Percentiles rank a stretch among this genome's conserved stretches.
phyloP scores from a whole-genome alignment of 164 flowering plant species.

The Vitis cinerea region DNA sequence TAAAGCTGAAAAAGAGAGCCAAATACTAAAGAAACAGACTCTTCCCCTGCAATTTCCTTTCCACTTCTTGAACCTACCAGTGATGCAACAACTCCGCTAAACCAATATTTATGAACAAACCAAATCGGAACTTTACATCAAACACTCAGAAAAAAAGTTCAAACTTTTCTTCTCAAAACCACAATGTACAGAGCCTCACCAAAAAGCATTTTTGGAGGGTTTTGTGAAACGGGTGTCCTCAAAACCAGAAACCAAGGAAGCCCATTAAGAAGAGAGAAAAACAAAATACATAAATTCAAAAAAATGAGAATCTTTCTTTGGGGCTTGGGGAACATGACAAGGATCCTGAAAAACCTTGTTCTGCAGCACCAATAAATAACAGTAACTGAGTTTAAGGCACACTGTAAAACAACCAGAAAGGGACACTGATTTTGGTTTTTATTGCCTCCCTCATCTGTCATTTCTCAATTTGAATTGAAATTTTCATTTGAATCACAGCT shows the following conservation, averaged over 20 bases:
- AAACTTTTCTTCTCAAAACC: not conserved
- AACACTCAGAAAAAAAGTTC: not conserved
- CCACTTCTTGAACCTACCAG: not conserved
- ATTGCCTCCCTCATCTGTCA: not conserved
- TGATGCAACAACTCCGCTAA: not conserved
- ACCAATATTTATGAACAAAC: slow-evolving; percentile 1
- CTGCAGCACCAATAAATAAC: slow-evolving; percentile 1
- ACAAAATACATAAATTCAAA: not conserved
- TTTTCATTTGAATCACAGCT: not conserved
- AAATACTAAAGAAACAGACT: not conserved
- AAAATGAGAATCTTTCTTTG: slow-evolving; percentile 23
- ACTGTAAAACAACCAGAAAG: slow-evolving; percentile 1
- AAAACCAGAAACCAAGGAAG: slow-evolving; percentile 10
- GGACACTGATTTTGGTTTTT: not conserved
- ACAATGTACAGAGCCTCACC: too few relatives aligned
- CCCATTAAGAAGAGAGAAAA: not conserved
- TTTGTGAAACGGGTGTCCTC: slow-evolving; percentile 11
- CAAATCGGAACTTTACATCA: slow-evolving; percentile 4
- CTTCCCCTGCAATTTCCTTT: slow-evolving; percentile 1
- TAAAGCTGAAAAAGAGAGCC: slow-evolving; percentile 8
- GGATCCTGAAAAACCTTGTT: slow-evolving; percentile 11
- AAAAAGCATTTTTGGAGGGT: not conserved
- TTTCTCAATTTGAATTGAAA: not conserved
- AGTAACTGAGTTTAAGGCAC: not conserved
- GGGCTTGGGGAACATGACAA: slow-evolving; percentile 14